Base-by-base conservation (phyloP, 2,329 filamentous ascomycete species). In the Colletotrichum somersetense region DNA sequence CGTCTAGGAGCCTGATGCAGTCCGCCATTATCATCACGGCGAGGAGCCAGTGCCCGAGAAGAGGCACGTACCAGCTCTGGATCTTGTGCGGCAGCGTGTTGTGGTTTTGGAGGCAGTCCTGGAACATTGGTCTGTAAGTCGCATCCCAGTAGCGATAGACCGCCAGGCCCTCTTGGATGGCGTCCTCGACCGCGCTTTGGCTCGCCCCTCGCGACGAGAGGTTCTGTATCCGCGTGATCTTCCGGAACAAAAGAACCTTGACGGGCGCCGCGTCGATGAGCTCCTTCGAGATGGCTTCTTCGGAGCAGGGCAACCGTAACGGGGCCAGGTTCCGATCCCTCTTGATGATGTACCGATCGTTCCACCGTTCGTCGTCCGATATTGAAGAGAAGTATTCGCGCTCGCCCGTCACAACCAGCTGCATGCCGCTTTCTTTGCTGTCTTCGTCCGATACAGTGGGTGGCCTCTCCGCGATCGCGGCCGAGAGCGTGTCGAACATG, bases 41-140 rank as follows among this genome's bases (percentile, higher is more conserved):
- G 3, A 90, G 84, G 73, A 89, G 86, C 85, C 88, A 91, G 74
- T 90, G 89, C 0, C 85, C 86, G 0, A 85, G 81, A 33, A 91
- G 83, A 64, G 88, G 86, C 18, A 89, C 83, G 72, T 89, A 90
- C 89, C 89, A 91, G 53, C 88, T 88, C 75, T 89, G 88, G 5
- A 90, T 84, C 18, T 86, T 86, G 14, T 84, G 76, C 1, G 88
- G 87, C 0, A 90, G 82, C 0, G 78, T 75, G 42, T 86, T 81
- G 71, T 89, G 88, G 71, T 87, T 79, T 2, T 82, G 78, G 16
- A 88, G 80, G 50, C 88, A 85, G 70, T 89, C 86, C 20, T 81
- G 77, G 75, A 89, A 87, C 74, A 90, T 88, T 0, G 81, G 81
- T 1, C 83, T 84, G 73, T 89, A 89, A 0, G 83, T 82, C 30